phyloP scores from a whole-genome alignment of 805 yeast species.

The Phaffomyces opuntiae region DNA sequence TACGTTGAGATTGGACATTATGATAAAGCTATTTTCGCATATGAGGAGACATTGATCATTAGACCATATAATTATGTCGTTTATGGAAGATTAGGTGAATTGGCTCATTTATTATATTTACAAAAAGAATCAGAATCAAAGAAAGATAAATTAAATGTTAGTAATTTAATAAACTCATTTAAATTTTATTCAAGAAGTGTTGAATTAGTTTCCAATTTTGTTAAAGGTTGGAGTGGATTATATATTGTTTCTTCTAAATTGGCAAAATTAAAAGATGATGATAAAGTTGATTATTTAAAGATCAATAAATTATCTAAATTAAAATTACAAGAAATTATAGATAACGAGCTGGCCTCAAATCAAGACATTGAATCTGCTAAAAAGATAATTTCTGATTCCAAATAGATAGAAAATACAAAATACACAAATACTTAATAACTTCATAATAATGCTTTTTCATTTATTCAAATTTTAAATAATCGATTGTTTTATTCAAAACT shows the following conservation, averaged over 20 bases:
- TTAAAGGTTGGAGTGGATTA: constrained; percentile 72
- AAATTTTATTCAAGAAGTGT: constrained; percentile 61
- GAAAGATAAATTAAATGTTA: neutral
- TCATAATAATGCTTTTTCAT: neutral
- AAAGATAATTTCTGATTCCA: constrained; percentile 4
- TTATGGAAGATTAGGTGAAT: constrained; percentile 58
- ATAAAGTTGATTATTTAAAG: constrained; percentile 5
- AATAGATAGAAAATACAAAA: neutral
- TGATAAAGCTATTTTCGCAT: constrained; percentile 58
- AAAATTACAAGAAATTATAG: constrained; percentile 12
- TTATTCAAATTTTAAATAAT: constrained; percentile 5
- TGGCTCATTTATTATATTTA: constrained; percentile 20
- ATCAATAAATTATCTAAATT: constrained; percentile 9
- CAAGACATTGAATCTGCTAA: constrained; percentile 14
- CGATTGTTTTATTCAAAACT: constrained; percentile 24
- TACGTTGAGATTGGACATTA: constrained; percentile 56
- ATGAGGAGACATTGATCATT: constrained; percentile 62
- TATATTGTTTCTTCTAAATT: constrained; percentile 30
- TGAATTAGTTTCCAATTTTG: constrained; percentile 65
- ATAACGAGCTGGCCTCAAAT: constrained; percentile 10
- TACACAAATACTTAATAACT: too few species aligned
- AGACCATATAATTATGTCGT: constrained; percentile 66
- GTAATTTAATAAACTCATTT: constrained; percentile 14
- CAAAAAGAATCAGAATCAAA: constrained; percentile 3
- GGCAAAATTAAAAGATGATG: constrained; percentile 8